Percentiles rank a stretch among this genome's conserved stretches.
Conservation (phyloP, 2,329 filamentous ascomycete genomes). For the Scedosporium aurantiacum region DNA sequence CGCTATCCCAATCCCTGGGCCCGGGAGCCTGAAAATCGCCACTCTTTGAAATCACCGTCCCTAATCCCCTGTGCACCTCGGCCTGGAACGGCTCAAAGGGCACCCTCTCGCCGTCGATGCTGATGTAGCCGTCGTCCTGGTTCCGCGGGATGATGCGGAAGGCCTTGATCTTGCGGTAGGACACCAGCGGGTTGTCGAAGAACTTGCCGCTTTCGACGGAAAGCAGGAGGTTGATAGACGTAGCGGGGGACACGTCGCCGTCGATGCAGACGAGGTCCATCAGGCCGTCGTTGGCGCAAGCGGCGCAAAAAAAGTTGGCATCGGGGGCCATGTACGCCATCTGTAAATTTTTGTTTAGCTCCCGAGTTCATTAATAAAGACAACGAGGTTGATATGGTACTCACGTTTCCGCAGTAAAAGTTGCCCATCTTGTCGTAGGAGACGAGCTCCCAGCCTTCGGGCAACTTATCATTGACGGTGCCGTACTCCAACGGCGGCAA, state of each 20-base stretch:
- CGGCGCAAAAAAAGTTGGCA: conserved; percentile 75
- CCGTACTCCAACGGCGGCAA: conserved; percentile 70
- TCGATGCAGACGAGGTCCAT: conserved; percentile 77
- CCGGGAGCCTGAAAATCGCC: conserved; percentile 60
- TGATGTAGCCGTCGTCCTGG: conserved; percentile 70
- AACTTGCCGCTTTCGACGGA: conserved; percentile 63
- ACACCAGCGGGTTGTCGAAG: conserved; percentile 68
- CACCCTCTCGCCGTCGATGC: conserved; percentile 82
- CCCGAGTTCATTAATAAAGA: background rate
- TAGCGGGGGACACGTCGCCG: conserved; percentile 58
- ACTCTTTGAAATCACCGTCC: conserved; percentile 70
- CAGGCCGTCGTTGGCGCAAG: conserved; percentile 71
- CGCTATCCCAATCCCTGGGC: conserved; percentile 35
- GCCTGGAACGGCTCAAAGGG: conserved; percentile 86
- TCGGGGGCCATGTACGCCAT: conserved; percentile 88
- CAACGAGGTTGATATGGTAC: conserved; percentile 16
- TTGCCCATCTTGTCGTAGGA: conserved; percentile 73
- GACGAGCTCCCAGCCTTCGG: conserved; percentile 63
- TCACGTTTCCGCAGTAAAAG: conserved; percentile 83
- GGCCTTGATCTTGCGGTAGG: conserved; percentile 75
- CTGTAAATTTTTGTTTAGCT: conserved; percentile 23
- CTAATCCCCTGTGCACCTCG: conserved; percentile 74
- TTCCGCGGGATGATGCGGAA: conserved; percentile 73
- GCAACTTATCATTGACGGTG: conserved; percentile 65
- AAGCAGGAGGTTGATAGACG: conserved; percentile 58